These are phyloP conservation scores for Rhododendron griersonianum DNA, from an alignment of 148 eudicot species.

Conservation along the genomic window DNA sequence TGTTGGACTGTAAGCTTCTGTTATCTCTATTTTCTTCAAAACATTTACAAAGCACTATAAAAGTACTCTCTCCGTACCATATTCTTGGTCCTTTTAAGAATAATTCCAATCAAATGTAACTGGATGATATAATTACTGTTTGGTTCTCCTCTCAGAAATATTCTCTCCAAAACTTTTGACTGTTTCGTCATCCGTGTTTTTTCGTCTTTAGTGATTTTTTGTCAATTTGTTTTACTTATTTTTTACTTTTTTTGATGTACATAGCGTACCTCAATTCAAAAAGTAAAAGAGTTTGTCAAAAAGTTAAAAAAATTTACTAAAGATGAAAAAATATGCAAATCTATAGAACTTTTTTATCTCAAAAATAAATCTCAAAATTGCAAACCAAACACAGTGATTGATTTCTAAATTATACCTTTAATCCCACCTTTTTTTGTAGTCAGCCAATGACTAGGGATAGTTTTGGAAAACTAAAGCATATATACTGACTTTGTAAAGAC, in stretches of 20 bases:
- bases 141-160: no score
- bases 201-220: no score
- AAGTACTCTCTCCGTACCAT: neutral
- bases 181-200: no score
- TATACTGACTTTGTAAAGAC: neutral
- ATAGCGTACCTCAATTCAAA: no score
- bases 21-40: slow-evolving; percentile 4
- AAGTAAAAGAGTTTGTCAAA: no score
- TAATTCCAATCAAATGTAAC: neutral
- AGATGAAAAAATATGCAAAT: no score
- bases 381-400: neutral
- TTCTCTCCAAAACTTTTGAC: no score
- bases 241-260: no score
- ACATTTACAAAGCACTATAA: neutral
- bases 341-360: no score
- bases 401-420: neutral
- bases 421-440: neutral
- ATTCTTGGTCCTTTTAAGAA: neutral
- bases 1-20: slow-evolving; percentile 72
- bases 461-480: neutral
- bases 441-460: neutral
- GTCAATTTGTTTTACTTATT: no score
- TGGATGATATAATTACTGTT: neutral
- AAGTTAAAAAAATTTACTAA: no score
- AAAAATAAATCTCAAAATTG: no score